These are phyloP conservation scores for Chlorophyllum brunneum DNA, from an alignment of 768 basidiomycete species.

Conservation along the genomic window DNA sequence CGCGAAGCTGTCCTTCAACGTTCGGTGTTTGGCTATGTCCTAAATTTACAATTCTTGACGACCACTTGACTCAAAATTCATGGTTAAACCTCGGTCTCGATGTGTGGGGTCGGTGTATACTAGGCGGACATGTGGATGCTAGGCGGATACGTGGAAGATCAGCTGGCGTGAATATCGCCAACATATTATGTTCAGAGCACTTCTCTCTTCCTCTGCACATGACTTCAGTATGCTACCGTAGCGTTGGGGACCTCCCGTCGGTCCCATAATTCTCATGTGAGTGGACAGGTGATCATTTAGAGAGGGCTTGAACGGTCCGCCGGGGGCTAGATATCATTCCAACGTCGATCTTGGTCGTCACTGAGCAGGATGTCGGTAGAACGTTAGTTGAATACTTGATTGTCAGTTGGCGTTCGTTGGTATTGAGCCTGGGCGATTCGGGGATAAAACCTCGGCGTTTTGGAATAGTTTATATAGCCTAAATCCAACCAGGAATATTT, in stretches of 20 bases:
- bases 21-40: no score
- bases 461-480: neutral
- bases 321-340: no score
- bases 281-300: neutral
- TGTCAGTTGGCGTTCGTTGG: neutral
- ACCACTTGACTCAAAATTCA: neutral
- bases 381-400: neutral
- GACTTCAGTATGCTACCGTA: neutral
- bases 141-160: neutral
- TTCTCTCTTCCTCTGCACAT: neutral
- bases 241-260: neutral
- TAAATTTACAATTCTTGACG: no score
- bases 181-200: neutral
- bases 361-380: neutral
- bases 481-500: neutral
- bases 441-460: slow-evolving; percentile 9
- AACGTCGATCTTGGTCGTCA: no score
- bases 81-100: slow-evolving; percentile 5
- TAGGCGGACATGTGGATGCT: no score
- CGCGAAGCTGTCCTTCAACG: no score
- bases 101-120: neutral
- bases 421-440: neutral
- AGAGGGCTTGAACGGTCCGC: neutral
- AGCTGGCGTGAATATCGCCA: neutral
- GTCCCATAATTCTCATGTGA: slow-evolving; percentile 3